phyloP scores from a whole-genome alignment of 2,329 filamentous ascomycete genomes.

The Pseudogymnoascus sp. region DNA sequence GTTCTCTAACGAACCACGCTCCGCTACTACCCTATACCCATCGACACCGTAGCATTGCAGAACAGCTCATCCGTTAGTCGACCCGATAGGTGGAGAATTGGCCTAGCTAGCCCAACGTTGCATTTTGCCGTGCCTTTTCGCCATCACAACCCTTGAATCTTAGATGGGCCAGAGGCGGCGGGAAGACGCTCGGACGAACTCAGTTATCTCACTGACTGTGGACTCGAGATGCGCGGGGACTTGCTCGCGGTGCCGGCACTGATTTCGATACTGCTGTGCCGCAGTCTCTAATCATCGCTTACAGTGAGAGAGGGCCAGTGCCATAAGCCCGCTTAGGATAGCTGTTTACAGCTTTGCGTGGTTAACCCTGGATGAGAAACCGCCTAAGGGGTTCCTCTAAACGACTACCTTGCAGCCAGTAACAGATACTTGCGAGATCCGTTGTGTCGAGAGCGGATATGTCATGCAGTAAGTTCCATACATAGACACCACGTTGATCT shows the following conservation, averaged over 20 bases:
- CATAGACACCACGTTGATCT: neutral
- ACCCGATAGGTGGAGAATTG: neutral
- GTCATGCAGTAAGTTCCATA: neutral
- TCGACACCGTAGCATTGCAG: neutral
- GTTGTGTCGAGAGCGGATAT: neutral
- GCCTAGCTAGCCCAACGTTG: neutral
- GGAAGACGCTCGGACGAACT: neutral
- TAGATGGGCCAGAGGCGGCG: neutral
- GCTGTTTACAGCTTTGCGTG: neutral
- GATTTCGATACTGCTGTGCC: neutral
- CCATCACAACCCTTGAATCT: no score
- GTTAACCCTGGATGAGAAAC: no score
- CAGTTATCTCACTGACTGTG: neutral
- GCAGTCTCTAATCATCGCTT: neutral
- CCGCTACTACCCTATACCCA: neutral
- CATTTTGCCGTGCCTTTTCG: neutral
- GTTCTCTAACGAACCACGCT: neutral
- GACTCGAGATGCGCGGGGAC: neutral
- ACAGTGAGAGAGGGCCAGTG: no score
- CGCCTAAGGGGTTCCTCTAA: neutral
- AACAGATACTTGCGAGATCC: neutral
- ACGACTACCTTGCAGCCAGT: neutral
- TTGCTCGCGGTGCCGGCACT: neutral
- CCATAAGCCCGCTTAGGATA: neutral
- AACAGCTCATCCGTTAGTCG: neutral